phyloP scores from a whole-genome alignment of 805 yeast species.

The Cyberlindnera sargentensis region DNA sequence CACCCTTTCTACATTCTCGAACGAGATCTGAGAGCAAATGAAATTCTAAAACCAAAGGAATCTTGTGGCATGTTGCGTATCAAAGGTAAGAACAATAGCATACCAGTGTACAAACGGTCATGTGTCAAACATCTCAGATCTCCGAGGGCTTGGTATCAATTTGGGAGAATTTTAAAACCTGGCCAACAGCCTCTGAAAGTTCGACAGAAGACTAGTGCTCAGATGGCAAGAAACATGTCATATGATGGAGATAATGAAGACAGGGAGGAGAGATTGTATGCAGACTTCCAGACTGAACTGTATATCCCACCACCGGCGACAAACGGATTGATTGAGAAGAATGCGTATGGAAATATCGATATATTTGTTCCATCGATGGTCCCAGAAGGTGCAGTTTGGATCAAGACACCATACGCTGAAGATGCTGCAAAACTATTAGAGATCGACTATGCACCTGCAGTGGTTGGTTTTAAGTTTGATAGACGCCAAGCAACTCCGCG shows the following conservation, averaged over 20 bases:
- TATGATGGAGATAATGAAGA: constrained; percentile 26
- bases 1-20: constrained; percentile 86
- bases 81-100: constrained; percentile 33
- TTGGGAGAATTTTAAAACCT: constrained; percentile 65
- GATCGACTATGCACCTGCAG: constrained; percentile 82
- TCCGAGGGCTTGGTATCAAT: constrained; percentile 80
- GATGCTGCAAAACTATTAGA: constrained; percentile 66
- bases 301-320: constrained; percentile 53
- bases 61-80: constrained; percentile 69
- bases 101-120: constrained; percentile 62
- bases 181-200: constrained; percentile 63
- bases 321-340: constrained; percentile 62
- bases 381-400: constrained; percentile 68
- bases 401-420: constrained; percentile 47
- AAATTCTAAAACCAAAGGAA: constrained; percentile 59
- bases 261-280: constrained; percentile 60
- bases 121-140: constrained; percentile 60
- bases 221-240: constrained; percentile 13
- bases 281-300: constrained; percentile 68
- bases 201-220: constrained; percentile 25
- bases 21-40: constrained; percentile 63
- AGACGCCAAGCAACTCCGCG: constrained; percentile 49
- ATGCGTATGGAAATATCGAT: constrained; percentile 80
- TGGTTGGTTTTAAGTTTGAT: constrained; percentile 76
- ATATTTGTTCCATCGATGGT: constrained; percentile 73